Conservation (phyloP, 768 basidiomycete genomes). For the Pluteus cervinus region DNA sequence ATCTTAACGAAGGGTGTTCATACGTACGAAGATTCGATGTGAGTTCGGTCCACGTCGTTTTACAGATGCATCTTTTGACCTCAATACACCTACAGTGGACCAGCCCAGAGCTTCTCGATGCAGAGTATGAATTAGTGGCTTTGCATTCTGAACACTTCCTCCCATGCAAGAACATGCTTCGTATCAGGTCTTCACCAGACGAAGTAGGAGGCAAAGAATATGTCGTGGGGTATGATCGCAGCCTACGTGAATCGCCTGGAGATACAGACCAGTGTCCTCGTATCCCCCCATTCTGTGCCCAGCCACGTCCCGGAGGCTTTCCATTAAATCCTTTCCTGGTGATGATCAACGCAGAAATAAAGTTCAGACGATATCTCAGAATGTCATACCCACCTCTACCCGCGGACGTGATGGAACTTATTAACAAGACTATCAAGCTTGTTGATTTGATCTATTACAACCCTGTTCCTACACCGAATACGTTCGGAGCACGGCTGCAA, state of each 20-base stretch:
- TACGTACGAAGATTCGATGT: too few species aligned
- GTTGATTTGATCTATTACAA: constrained; percentile 16
- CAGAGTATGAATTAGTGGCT: constrained; percentile 12
- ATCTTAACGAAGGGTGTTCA: too few species aligned
- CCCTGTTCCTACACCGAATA: constrained; percentile 13
- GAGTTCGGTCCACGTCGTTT: too few species aligned
- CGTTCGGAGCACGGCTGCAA: too few species aligned
- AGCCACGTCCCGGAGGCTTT: neutral
- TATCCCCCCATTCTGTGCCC: constrained; percentile 12
- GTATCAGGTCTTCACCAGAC: constrained; percentile 8
- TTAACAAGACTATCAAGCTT: constrained; percentile 12
- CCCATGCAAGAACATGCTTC: constrained; percentile 11
- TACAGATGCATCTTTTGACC: too few species aligned
- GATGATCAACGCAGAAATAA: constrained; percentile 16
- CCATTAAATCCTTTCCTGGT: constrained; percentile 16
- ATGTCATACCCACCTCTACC: constrained; percentile 13
- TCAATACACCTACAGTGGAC: too few species aligned
- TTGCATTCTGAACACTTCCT: constrained; percentile 16
- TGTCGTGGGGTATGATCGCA: constrained; percentile 10
- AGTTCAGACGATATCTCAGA: constrained; percentile 16
- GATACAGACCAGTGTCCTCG: constrained; percentile 10
- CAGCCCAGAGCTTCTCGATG: constrained; percentile 9
- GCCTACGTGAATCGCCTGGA: constrained; percentile 11
- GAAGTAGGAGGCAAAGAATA: constrained; percentile 8
- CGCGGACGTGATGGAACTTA: constrained; percentile 13